These are phyloP conservation scores for Corymbia maculata DNA, from an alignment of 345 rosid genomes.

Conservation along the genomic window DNA sequence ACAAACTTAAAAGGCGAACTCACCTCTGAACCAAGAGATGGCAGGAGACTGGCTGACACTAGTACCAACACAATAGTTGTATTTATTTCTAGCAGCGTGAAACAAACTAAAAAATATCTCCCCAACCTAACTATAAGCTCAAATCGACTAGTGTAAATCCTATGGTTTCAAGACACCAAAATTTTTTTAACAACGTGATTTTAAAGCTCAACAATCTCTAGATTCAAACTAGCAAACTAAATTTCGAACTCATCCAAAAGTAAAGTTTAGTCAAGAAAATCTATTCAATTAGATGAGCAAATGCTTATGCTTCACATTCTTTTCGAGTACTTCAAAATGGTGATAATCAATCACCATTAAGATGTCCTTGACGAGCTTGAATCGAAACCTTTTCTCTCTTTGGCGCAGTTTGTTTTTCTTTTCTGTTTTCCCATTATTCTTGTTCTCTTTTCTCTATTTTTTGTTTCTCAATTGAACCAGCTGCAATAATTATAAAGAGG, in stretches of 20 bases:
- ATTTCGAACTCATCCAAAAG: too few species aligned
- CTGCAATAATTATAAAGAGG: not conserved
- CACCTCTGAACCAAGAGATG: too few species aligned
- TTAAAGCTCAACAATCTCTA: not conserved
- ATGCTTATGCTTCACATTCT: too few species aligned
- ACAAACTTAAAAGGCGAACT: too few species aligned
- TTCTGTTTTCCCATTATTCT: not conserved
- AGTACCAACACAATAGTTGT: not conserved
- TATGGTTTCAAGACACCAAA: not conserved
- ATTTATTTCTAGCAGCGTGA: not conserved
- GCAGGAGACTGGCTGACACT: not conserved
- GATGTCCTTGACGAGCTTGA: too few species aligned
- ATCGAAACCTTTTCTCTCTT: too few species aligned
- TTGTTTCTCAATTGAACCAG: not conserved
- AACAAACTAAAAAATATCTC: not conserved
- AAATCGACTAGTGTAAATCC: too few species aligned
- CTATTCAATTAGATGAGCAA: too few species aligned
- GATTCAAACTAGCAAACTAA: not conserved
- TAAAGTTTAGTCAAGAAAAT: too few species aligned
- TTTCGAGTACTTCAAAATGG: too few species aligned
- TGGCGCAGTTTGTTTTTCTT: not conserved
- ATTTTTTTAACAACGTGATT: fast-evolving
- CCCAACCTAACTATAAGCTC: fast-evolving
- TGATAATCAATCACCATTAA: too few species aligned
- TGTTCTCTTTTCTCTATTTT: not conserved